phyloP scores from a whole-genome alignment of 441 rosid species.

The Arabidopsis lyrata region DNA sequence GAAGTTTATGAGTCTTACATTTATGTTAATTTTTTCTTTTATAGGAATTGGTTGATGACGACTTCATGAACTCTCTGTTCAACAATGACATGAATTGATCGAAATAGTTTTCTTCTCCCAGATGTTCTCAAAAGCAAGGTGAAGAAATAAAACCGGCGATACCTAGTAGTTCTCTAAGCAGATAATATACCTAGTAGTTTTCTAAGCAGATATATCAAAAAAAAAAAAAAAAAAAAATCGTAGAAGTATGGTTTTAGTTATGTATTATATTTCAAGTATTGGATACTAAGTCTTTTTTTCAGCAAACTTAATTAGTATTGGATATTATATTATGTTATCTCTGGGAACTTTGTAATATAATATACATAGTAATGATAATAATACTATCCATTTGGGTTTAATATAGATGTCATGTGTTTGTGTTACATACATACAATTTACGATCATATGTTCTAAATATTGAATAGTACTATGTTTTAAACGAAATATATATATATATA shows the following conservation, averaged over 20 bases:
- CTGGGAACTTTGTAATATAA: conserved; percentile 12
- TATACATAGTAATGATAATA: background rate
- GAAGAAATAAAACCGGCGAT: too few relatives aligned
- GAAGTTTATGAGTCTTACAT: background rate
- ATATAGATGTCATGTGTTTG: background rate
- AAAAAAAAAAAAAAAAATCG: background rate
- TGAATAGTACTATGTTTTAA: background rate
- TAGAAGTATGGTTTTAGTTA: conserved; percentile 12
- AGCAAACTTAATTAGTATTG: background rate
- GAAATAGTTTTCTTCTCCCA: too few relatives aligned
- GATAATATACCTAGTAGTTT: too few relatives aligned
- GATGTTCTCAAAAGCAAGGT: too few relatives aligned
- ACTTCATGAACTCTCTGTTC: conserved; percentile 51
- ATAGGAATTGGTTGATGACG: conserved; percentile 58
- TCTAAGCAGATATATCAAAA: too few relatives aligned
- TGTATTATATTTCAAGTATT: too few relatives aligned
- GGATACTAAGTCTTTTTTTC: conserved; percentile 2
- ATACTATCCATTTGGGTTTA: background rate
- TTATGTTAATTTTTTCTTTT: conserved; percentile 4
- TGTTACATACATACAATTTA: background rate
- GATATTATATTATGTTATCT: conserved; percentile 11
- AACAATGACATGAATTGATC: conserved; percentile 27
- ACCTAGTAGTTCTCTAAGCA: too few relatives aligned
- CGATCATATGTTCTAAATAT: background rate
- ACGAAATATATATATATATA: background rate